Conservation (phyloP, 768 basidiomycete species). For the Pluteus cervinus region DNA sequence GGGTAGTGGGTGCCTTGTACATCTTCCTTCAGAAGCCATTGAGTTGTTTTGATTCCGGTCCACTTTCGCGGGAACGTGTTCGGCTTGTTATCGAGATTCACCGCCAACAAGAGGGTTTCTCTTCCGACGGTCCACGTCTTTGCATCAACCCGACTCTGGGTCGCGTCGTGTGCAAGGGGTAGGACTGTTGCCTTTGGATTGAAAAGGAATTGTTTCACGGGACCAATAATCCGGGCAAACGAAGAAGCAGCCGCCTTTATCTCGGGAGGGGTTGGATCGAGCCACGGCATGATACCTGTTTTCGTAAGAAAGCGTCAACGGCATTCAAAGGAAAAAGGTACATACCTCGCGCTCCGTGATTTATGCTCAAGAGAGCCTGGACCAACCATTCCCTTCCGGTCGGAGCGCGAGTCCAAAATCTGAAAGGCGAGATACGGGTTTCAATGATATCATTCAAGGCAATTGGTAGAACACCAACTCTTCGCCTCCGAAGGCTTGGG, state of each 20-base stretch:
- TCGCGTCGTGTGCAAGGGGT: too few relatives aligned
- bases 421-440: slow-evolving; percentile 8
- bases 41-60: too few relatives aligned
- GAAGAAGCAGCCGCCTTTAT: slow-evolving; percentile 28
- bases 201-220: not conserved
- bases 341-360: slow-evolving; percentile 42
- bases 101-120: too few relatives aligned
- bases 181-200: not conserved
- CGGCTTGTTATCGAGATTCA: too few relatives aligned
- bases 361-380: slow-evolving; percentile 41
- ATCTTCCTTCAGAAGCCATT: too few relatives aligned
- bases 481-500: slow-evolving; percentile 49
- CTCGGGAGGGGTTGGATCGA: slow-evolving; percentile 32
- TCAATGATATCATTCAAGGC: too few relatives aligned
- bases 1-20: too few relatives aligned
- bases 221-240: slow-evolving; percentile 23
- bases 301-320: not conserved
- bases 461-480: slow-evolving; percentile 16
- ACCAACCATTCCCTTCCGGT: slow-evolving; percentile 50
- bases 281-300: slow-evolving; percentile 30
- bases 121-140: too few relatives aligned
- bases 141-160: too few relatives aligned
- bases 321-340: not conserved
- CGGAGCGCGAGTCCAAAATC: slow-evolving; percentile 44
- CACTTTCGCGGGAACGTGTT: too few relatives aligned